Conservation (phyloP, 2,329 filamentous ascomycete species). For the Balansia obtecta region DNA sequence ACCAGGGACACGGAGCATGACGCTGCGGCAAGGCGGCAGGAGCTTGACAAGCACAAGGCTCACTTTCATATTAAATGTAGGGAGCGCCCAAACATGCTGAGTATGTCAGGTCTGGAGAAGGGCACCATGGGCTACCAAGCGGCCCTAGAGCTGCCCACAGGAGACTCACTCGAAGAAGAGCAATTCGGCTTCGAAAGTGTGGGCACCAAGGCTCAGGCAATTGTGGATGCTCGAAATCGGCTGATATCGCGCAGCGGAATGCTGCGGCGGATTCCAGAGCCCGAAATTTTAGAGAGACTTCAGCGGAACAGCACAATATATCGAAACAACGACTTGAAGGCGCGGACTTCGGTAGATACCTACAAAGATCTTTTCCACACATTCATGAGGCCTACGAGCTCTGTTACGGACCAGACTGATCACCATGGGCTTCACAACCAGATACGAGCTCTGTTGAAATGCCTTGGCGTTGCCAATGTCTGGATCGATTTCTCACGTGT, state of each 20-base stretch:
- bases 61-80: constrained; percentile 47
- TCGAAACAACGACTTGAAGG: constrained; percentile 36
- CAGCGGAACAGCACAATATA: constrained; percentile 44
- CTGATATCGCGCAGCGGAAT: constrained; percentile 41
- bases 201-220: constrained; percentile 39
- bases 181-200: constrained; percentile 47
- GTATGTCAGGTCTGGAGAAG: constrained; percentile 58
- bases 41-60: constrained; percentile 33
- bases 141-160: constrained; percentile 51
- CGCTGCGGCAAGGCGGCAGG: constrained; percentile 28
- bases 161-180: constrained; percentile 51
- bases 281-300: constrained; percentile 45
- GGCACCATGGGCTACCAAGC: constrained; percentile 59
- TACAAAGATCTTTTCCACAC: constrained; percentile 51
- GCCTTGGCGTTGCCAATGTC: constrained; percentile 51
- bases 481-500: constrained; percentile 67
- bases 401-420: constrained; percentile 43
- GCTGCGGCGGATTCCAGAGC: constrained; percentile 44
- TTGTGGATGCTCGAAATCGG: constrained; percentile 44
- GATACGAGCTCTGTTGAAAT: constrained; percentile 54
- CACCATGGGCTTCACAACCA: constrained; percentile 55
- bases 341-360: constrained; percentile 40
- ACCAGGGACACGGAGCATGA: constrained; percentile 37
- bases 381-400: constrained; percentile 44
- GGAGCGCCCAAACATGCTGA: constrained; percentile 59